These are phyloP conservation scores for Coleophoma eucalyptorum DNA, from an alignment of 2,329 filamentous ascomycete species.

Conservation along the genomic window DNA sequence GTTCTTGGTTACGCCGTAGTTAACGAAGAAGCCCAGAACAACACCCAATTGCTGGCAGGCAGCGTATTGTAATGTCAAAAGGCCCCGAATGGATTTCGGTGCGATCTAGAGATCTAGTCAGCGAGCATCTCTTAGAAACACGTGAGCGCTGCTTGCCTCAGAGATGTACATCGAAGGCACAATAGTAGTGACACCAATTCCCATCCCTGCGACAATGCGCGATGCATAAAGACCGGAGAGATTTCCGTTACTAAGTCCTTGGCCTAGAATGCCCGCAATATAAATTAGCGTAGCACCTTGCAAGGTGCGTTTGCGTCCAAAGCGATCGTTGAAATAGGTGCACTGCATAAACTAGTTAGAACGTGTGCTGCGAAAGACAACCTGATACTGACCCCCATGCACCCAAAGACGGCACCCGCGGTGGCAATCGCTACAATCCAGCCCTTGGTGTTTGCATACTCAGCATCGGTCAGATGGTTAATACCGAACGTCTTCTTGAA, in stretches of 20 bases:
- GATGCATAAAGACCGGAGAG: conserved; percentile 57
- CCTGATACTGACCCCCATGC: neutral
- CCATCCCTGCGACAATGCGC: conserved; percentile 56
- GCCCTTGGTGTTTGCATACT: neutral
- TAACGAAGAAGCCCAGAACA: conserved; percentile 73
- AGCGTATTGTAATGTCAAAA: conserved; percentile 67
- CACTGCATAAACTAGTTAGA: neutral
- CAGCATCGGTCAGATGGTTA: neutral
- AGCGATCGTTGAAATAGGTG: neutral
- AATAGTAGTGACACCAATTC: conserved; percentile 61
- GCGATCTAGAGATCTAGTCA: conserved; percentile 45
- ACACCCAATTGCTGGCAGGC: conserved; percentile 73
- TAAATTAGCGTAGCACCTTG: conserved; percentile 24
- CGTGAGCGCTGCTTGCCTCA: conserved; percentile 24
- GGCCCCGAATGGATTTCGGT: conserved; percentile 62
- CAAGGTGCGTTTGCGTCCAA: neutral
- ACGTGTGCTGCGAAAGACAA: too few species aligned
- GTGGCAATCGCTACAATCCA: neutral
- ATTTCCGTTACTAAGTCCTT: conserved; percentile 36
- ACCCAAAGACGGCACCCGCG: neutral
- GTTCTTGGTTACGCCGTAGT: conserved; percentile 53
- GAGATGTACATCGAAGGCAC: conserved; percentile 68
- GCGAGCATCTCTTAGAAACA: conserved; percentile 16
- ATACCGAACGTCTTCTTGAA: neutral
- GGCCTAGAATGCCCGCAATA: conserved; percentile 31